Evolutionary conservation across 768 basidiomycete species (phyloP).

Genomic region (Kwoniella dendrophila): DNA sequence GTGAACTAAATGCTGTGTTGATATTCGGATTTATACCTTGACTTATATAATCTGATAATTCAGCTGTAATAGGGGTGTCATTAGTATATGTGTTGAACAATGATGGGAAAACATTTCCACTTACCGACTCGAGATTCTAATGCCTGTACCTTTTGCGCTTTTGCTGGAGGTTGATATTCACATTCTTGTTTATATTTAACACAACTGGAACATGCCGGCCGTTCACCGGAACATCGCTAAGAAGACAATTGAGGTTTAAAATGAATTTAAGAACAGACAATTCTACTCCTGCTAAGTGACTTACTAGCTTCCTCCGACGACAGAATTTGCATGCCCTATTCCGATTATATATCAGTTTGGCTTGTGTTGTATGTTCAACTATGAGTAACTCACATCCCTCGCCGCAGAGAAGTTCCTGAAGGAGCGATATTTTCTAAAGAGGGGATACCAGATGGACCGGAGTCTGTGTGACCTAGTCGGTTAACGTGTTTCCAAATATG

Average conservation of each 20-base stretch:
- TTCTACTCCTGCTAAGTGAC: no score
- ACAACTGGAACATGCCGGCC: slow-evolving; percentile 42
- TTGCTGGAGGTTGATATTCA: slow-evolving; percentile 34
- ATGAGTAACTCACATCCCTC: slow-evolving; percentile 32
- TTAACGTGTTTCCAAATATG: no score
- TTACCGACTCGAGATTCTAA: slow-evolving; percentile 18
- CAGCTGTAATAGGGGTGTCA: slow-evolving; percentile 4
- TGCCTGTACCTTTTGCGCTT: slow-evolving; percentile 16
- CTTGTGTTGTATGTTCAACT: no score
- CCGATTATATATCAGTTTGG: neutral
- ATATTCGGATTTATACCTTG: slow-evolving; percentile 7
- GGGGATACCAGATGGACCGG: slow-evolving; percentile 11
- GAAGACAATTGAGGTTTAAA: neutral
- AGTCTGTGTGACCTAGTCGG: neutral
- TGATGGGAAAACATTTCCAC: neutral
- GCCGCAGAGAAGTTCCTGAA: slow-evolving; percentile 25
- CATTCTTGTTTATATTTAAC: slow-evolving; percentile 42
- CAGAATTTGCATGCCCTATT: slow-evolving; percentile 49
- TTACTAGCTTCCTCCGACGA: slow-evolving; percentile 41
- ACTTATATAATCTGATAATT: slow-evolving; percentile 24
- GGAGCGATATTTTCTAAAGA: slow-evolving; percentile 20
- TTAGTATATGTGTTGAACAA: neutral
- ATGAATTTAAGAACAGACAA: no score
- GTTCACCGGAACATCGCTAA: slow-evolving; percentile 41
- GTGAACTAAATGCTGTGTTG: slow-evolving; percentile 25